Percentiles rank a stretch among this genome's conserved stretches.
Conservation (phyloP, 129 eudicot species). For the Cynara cardunculus region DNA sequence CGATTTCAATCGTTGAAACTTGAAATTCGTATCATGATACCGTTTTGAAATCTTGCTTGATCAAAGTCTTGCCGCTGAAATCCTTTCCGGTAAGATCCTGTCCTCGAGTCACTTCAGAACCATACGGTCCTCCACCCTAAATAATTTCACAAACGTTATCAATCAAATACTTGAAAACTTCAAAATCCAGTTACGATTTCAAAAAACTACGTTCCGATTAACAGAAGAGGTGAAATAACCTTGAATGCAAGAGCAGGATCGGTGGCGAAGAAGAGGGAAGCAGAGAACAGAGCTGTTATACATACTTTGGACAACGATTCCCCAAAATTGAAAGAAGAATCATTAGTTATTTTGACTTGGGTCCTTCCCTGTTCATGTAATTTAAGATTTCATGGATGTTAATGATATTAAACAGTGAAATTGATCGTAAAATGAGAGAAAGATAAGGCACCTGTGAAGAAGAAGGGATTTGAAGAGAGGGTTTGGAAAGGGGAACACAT, state of each 20-base stretch:
- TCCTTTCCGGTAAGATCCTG: constrained; percentile 93
- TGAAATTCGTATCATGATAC: constrained; percentile 27
- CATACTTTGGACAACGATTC: constrained; percentile 58
- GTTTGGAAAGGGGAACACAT: constrained; percentile 16
- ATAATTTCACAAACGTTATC: constrained; percentile 18
- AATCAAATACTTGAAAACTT: neutral
- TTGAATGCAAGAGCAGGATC: constrained; percentile 94
- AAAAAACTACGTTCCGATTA: neutral
- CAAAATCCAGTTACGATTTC: neutral
- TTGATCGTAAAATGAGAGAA: neutral
- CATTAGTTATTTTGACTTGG: constrained; percentile 10
- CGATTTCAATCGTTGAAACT: neutral
- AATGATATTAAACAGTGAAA: neutral
- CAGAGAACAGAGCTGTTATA: constrained; percentile 68
- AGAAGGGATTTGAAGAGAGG: constrained; percentile 21
- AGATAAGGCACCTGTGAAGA: constrained; percentile 1
- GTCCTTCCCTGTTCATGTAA: constrained; percentile 22
- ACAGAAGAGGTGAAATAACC: constrained; percentile 32
- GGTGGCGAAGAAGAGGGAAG: constrained; percentile 72
- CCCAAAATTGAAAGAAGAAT: constrained; percentile 25
- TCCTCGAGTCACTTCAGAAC: constrained; percentile 91
- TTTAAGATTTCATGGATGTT: neutral
- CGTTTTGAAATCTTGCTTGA: constrained; percentile 94
- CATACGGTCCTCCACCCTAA: constrained; percentile 98
- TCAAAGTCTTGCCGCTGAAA: constrained; percentile 85